Evolutionary conservation across 2,329 filamentous ascomycete species (phyloP), one percentile per base, ranked within the genome.

Genomic region (Aspergillus aculeatus): DNA sequence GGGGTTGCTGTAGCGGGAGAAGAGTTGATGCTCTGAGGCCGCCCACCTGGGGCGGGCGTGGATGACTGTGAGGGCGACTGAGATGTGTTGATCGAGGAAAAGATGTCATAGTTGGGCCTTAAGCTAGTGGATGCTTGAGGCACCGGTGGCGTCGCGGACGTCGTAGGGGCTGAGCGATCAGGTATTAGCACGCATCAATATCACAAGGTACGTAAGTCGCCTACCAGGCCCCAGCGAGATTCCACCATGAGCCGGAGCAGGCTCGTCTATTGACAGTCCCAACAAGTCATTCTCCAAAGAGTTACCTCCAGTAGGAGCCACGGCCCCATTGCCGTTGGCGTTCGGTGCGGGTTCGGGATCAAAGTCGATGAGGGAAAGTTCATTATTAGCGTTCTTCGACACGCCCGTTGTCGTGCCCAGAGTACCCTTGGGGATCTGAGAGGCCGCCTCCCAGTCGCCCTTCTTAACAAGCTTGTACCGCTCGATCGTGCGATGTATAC

Each of bases 401-500:
- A 89, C 82, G 63, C 85, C 83, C 60, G 86, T 86, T 62, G 84
- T 88, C 24, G 85, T 87, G 11, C 88, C 86, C 53, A 90, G 83
- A 14, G 89, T 93, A 29, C 93, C 92, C 71, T 90, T 88, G 6
- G 92, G 91, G 66, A 98, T 90, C 74, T 87, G 91, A 65, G 89
- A 86, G 16, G 95, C 92, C 11, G 82, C 92, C 66, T 93, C 91
- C 49, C 96, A 75, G 70, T 99, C 93, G 23, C 95, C 95, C 80
- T 95, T 96, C 82, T 96, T 99, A 77, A 98, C 88, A 57, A 98
- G 81, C 82, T 92, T 96, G 77, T 98, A 99, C 65, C 95, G 83
- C 78, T 98, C 92, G 58, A 98, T 91, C 1, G 95, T 99, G 63
- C 94, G 87, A 73, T 98, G 91, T 84, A 99, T 99, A 78, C 93